Conservation (phyloP, 2,329 filamentous ascomycete genomes). For the Beauveria scarabaeidicola region DNA sequence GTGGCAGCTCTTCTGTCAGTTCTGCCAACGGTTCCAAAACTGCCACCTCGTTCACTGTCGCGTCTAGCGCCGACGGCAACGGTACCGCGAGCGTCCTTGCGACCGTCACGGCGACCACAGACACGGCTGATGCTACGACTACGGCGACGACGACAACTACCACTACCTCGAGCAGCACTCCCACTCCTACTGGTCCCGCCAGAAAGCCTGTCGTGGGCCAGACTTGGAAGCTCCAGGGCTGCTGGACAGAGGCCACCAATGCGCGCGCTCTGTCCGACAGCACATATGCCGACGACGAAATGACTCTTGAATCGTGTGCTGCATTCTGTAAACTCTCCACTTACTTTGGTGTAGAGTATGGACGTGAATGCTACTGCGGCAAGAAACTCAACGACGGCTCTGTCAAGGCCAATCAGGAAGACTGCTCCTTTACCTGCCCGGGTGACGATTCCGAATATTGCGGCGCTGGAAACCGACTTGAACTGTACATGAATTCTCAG, state of each 20-base stretch:
- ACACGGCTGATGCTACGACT: conserved; percentile 12
- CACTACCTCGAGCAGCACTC: conserved; percentile 14
- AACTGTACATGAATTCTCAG: conserved; percentile 22
- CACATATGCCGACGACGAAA: conserved; percentile 22
- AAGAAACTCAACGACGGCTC: conserved; percentile 22
- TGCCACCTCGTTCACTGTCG: conserved; percentile 24
- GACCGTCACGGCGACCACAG: not conserved
- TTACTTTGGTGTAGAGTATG: conserved; percentile 29
- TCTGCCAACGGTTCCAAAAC: conserved; percentile 18
- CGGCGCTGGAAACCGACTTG: conserved; percentile 25
- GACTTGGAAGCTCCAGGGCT: conserved; percentile 26
- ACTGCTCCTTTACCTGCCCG: conserved; percentile 26
- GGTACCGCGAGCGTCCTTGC: not conserved
- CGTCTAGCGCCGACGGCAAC: not conserved
- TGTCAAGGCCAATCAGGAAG: conserved; percentile 21
- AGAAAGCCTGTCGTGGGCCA: conserved; percentile 19
- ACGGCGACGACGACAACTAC: conserved; percentile 10
- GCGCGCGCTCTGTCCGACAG: conserved; percentile 23
- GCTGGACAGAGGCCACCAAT: conserved; percentile 26
- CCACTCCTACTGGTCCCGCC: conserved; percentile 18
- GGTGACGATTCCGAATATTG: conserved; percentile 27
- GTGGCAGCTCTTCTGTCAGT: not conserved
- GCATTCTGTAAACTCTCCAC: conserved; percentile 21
- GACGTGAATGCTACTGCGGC: conserved; percentile 31
- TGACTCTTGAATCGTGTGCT: conserved; percentile 28